These are phyloP conservation scores for Aspergillus sp. DNA, from an alignment of 2,329 filamentous ascomycete species.

Conservation along the genomic window DNA sequence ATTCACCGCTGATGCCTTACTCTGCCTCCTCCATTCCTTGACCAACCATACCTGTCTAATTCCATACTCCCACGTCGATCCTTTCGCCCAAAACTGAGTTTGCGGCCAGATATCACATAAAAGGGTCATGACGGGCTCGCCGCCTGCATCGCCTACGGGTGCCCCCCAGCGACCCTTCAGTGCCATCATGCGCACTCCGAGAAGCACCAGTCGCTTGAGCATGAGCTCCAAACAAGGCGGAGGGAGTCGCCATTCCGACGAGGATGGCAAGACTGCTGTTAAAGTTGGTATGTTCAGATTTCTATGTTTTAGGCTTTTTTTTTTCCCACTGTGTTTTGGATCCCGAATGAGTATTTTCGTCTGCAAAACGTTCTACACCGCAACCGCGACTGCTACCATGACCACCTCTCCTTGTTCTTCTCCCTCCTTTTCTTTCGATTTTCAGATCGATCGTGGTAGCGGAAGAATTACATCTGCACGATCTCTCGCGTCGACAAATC, in stretches of 20 bases:
- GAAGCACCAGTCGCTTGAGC: slow-evolving; percentile 84
- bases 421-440: background rate
- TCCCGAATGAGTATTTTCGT: background rate
- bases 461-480: slow-evolving; percentile 1
- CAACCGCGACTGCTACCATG: background rate
- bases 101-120: slow-evolving; percentile 8
- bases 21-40: slow-evolving; percentile 8
- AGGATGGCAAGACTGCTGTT: slow-evolving; percentile 86
- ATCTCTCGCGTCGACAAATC: background rate
- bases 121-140: slow-evolving; percentile 63
- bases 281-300: slow-evolving; percentile 78
- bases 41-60: slow-evolving; percentile 11
- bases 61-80: slow-evolving; percentile 7
- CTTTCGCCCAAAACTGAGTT: slow-evolving; percentile 9
- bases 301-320: background rate
- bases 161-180: slow-evolving; percentile 71
- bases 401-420: background rate
- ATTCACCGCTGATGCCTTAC: slow-evolving; percentile 17
- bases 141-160: slow-evolving; percentile 64
- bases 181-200: slow-evolving; percentile 72
- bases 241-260: slow-evolving; percentile 82
- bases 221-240: slow-evolving; percentile 70
- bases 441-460: background rate
- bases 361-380: background rate
- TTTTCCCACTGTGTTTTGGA: background rate